Conservation (phyloP, 2,329 filamentous ascomycete genomes). For the Colletotrichum kahawae region DNA sequence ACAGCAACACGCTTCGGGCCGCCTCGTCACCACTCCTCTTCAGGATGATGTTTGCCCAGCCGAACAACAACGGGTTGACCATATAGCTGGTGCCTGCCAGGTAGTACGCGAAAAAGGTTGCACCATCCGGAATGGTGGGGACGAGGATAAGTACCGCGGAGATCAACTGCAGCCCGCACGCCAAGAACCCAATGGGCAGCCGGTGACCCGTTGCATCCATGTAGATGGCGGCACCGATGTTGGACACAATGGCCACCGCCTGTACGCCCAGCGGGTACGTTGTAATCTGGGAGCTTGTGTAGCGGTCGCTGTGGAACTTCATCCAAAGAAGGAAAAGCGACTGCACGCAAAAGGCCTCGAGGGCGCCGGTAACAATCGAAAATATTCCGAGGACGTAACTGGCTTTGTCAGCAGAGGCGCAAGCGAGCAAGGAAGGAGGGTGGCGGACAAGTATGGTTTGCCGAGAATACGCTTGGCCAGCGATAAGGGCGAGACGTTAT, state of each 20-base stretch:
- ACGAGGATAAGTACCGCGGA: slow-evolving; percentile 36
- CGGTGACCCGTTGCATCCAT: slow-evolving; percentile 37
- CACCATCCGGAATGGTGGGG: slow-evolving; percentile 33
- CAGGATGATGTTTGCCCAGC: slow-evolving; percentile 24
- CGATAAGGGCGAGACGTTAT: slow-evolving; percentile 34
- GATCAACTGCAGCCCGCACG: slow-evolving; percentile 35
- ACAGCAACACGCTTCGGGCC: slow-evolving; percentile 40
- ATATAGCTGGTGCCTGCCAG: slow-evolving; percentile 42
- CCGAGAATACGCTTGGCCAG: slow-evolving; percentile 31
- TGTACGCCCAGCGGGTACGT: slow-evolving; percentile 42
- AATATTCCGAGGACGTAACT: slow-evolving; percentile 44
- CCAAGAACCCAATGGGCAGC: slow-evolving; percentile 38
- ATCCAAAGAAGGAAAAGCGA: slow-evolving; percentile 32
- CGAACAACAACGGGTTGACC: slow-evolving; percentile 42
- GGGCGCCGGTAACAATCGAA: slow-evolving; percentile 36
- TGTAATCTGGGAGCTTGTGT: slow-evolving; percentile 34
- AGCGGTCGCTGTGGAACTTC: slow-evolving; percentile 25
- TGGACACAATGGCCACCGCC: slow-evolving; percentile 40
- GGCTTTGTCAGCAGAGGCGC: neutral
- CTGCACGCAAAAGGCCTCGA: slow-evolving; percentile 33
- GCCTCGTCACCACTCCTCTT: slow-evolving; percentile 38
- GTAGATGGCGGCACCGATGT: slow-evolving; percentile 37
- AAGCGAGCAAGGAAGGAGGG: accelerated
- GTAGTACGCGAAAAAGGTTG: slow-evolving; percentile 41
- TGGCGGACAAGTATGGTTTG: slow-evolving; percentile 31